These are phyloP conservation scores for Starmerella potacharoeniae DNA, from an alignment of 805 yeast species.

Conservation along the genomic window DNA sequence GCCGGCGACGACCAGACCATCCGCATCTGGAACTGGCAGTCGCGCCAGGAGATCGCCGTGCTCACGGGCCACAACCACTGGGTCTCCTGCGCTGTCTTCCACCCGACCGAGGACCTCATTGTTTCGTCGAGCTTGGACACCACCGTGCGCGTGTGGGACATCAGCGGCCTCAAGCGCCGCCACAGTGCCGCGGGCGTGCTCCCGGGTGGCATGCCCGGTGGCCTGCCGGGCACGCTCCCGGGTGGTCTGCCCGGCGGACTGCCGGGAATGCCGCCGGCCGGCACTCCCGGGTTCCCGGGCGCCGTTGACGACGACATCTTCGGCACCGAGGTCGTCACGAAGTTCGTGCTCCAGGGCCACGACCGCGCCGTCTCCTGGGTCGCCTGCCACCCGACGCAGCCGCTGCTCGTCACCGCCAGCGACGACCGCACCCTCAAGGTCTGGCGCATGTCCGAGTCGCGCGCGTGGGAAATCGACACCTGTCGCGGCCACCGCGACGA, in stretches of 20 bases:
- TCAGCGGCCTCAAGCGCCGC: conserved; percentile 83
- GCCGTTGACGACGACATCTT: conserved; percentile 49
- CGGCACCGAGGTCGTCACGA: conserved; percentile 89
- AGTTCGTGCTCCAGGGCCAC: conserved; percentile 93
- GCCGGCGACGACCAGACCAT: conserved; percentile 97
- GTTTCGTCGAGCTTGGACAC: conserved; percentile 95
- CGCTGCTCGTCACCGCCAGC: conserved; percentile 87
- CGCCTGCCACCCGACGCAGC: conserved; percentile 91
- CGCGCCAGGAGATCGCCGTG: conserved; percentile 92
- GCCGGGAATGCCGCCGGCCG: conserved; percentile 2
- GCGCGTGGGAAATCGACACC: conserved; percentile 98
- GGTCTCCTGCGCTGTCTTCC: conserved; percentile 97
- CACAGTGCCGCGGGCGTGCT: conserved; percentile 63
- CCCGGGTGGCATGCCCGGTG: conserved; percentile 7
- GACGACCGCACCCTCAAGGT: conserved; percentile 91
- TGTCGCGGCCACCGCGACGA: conserved; percentile 96
- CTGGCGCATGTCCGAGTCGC: conserved; percentile 95
- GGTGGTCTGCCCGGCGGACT: conserved; percentile 1
- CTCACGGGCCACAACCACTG: conserved; percentile 97
- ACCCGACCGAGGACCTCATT: conserved; percentile 85
- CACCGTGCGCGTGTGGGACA: conserved; percentile 99
- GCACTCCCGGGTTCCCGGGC: conserved; percentile 4
- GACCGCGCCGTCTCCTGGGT: conserved; percentile 99
- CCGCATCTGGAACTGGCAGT: conserved; percentile 99
- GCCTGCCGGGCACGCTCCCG: neutral